Evolutionary conservation across 164 flowering plant species (phyloP), one percentile per base, ranked within the genome.

Genomic region (Cinnamomum chago): DNA sequence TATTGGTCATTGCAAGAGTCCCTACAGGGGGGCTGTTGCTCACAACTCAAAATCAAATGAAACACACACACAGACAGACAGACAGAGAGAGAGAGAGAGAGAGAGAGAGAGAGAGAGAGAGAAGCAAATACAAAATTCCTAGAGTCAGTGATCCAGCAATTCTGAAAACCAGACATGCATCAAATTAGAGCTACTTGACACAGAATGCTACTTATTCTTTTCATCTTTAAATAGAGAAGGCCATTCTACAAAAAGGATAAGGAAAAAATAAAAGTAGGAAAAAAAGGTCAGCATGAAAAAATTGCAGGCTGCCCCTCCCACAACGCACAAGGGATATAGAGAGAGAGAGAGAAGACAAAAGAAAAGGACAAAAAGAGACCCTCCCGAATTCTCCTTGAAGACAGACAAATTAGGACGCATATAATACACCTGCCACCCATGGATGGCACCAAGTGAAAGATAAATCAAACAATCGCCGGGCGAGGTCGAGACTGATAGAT

Each of bases 391-490:
- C 58, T 65, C 72, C 35, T 12, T 67, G 15, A 35, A 55, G 15
- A 58, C 25, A 20, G 58, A 75, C 72, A 68, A 58, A 75, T 68
- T 68, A 68, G 67, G 40, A 75, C 72, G 28, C 35, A 10, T 75
- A 60, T 75, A 22, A 52, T 68, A 69, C 72, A 75, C 68, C 58
- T 14, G 75, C 75, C 75, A 65, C 60, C 75, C 60, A 73, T 9
- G 58, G 69, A 50, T 65, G 68, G 24, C 72, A 75, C 55, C 23
- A 50, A 75, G 67, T 68, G 58, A 50, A 55, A 65, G 76, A 75
- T 58, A 75, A 75, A 75, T 75, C 76, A 75, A 75, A 75, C 72
- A 75, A 68, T 75, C 33, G 58, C 76, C 71, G 58, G 55, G 66
- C 18, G 17, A 58, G 58, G 67, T 15, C 22, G 17, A 35, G 72